phyloP scores from a whole-genome alignment of 371 early-diverging fungal species.

The Mucor ambiguus region DNA sequence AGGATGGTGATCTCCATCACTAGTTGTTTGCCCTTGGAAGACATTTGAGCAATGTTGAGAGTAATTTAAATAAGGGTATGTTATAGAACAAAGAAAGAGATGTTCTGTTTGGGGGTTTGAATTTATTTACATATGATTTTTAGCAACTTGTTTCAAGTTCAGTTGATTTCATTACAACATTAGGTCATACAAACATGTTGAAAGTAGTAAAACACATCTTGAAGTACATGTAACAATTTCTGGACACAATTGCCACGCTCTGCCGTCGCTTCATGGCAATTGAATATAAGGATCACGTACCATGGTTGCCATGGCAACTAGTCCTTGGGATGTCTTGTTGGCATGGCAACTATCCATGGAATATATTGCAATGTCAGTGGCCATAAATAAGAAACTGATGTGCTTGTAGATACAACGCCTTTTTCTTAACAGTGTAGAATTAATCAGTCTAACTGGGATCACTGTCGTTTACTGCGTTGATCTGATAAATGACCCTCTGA shows the following conservation, averaged over 20 bases:
- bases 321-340: background rate
- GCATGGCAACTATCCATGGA: background rate
- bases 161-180: background rate
- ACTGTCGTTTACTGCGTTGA: background rate
- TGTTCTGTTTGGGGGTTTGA: background rate
- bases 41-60: background rate
- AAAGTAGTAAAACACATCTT: background rate
- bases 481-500: background rate
- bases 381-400: too few species aligned
- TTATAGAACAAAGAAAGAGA: background rate
- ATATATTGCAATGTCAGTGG: too few species aligned
- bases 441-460: background rate
- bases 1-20: slow-evolving; percentile 24
- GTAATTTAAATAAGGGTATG: background rate
- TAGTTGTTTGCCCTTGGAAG: slow-evolving; percentile 9
- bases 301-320: background rate
- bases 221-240: background rate
- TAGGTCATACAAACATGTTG: background rate
- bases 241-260: too few species aligned
- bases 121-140: background rate
- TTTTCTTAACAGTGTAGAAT: too few species aligned
- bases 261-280: background rate
- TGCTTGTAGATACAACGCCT: too few species aligned
- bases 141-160: slow-evolving; percentile 1
- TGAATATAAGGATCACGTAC: background rate